phyloP scores from a whole-genome alignment of 176 grass and related monocot species.

The Echinochloa phyllopogon region DNA sequence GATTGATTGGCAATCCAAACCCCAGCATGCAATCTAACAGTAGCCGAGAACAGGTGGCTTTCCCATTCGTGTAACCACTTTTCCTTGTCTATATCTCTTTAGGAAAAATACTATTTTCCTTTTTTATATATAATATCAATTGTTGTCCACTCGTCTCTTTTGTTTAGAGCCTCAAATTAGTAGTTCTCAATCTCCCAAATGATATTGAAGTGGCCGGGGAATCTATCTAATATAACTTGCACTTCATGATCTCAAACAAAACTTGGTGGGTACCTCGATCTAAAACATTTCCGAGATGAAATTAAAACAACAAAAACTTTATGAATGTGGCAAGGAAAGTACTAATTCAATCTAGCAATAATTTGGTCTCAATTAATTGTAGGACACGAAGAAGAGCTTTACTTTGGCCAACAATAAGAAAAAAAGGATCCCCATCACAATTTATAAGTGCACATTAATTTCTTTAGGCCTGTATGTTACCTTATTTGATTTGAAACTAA shows the following conservation, averaged over 20 bases:
- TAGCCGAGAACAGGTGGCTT: conserved; percentile 12
- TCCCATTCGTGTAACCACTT: not conserved
- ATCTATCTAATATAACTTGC: not conserved
- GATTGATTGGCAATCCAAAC: conserved; percentile 3
- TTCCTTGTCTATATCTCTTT: not conserved
- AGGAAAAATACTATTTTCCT: not conserved
- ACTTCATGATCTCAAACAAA: not conserved
- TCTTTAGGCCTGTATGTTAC: not conserved
- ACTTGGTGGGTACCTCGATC: not conserved
- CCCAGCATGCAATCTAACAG: not conserved
- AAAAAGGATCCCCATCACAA: not conserved
- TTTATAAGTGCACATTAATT: not conserved
- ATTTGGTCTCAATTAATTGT: not conserved
- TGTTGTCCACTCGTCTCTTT: not conserved
- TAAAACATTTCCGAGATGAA: not conserved
- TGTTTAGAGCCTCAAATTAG: not conserved
- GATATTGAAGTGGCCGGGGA: not conserved
- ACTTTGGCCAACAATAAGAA: not conserved
- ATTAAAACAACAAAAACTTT: not conserved
- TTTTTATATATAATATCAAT: not conserved
- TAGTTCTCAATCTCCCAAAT: not conserved
- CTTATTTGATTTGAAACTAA: not conserved
- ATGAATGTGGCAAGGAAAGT: not conserved
- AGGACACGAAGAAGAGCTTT: not conserved
- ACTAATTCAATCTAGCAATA: not conserved